Evolutionary conservation across 345 rosid genomes (phyloP).

Genomic region (Excoecaria cochinchinensis): DNA sequence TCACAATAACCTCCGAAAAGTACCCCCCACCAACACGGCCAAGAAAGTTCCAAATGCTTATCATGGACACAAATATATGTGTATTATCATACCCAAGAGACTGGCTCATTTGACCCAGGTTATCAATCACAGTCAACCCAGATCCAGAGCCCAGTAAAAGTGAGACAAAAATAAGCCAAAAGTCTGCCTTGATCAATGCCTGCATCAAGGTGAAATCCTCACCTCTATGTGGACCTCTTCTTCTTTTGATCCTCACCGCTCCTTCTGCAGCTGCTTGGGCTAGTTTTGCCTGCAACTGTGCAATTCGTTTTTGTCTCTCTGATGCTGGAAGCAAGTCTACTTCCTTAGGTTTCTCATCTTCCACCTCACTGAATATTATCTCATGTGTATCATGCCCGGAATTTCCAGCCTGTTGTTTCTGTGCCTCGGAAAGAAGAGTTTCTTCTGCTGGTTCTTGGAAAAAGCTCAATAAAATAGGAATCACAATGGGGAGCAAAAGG

Average conservation of each 20-base stretch:
- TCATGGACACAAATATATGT: constrained; percentile 89
- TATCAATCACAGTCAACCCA: constrained; percentile 93
- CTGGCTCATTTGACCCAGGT: constrained; percentile 95
- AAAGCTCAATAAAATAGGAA: constrained; percentile 63
- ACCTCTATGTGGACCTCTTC: constrained; percentile 83
- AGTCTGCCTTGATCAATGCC: constrained; percentile 87
- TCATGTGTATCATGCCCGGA: constrained; percentile 37
- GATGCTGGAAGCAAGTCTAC: constrained; percentile 83
- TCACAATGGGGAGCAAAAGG: constrained; percentile 60
- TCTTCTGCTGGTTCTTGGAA: constrained; percentile 51
- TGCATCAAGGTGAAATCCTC: constrained; percentile 89
- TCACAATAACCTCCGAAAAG: constrained; percentile 87
- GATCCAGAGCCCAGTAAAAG: constrained; percentile 92
- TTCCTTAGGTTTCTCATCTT: constrained; percentile 93
- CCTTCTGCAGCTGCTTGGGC: constrained; percentile 90
- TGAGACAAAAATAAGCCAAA: constrained; percentile 91
- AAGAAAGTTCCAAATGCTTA: constrained; percentile 98
- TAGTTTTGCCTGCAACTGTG: constrained; percentile 72
- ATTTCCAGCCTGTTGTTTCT: constrained; percentile 49
- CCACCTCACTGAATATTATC: constrained; percentile 82
- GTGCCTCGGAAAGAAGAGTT: constrained; percentile 48
- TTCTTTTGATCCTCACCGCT: constrained; percentile 77
- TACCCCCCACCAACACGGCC: constrained; percentile 96
- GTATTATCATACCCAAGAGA: constrained; percentile 81
- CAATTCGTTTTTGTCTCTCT: constrained; percentile 79